Evolutionary conservation across 768 basidiomycete species (phyloP).

Genomic region (Hygrophoropsis aurantiaca): DNA sequence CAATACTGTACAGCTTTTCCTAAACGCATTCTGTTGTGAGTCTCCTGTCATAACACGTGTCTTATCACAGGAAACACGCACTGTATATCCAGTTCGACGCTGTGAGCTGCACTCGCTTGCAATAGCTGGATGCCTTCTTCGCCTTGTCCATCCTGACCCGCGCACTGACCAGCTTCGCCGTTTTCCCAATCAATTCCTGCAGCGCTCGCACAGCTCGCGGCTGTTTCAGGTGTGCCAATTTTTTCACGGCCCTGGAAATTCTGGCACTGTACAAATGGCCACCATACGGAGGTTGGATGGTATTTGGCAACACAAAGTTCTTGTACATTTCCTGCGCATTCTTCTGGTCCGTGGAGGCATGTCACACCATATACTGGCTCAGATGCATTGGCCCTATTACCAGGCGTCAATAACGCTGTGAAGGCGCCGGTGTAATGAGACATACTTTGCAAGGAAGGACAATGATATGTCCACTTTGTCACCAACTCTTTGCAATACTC

Average conservation of each 20-base stretch:
- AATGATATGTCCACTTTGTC: constrained; percentile 69
- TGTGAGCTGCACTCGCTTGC: constrained; percentile 51
- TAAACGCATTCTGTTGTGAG: constrained; percentile 22
- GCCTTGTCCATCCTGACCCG: constrained; percentile 59
- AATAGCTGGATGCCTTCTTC: constrained; percentile 66
- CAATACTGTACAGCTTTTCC: constrained; percentile 86
- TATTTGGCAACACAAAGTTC: constrained; percentile 79
- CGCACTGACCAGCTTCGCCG: constrained; percentile 55
- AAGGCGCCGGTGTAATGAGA: constrained; percentile 13
- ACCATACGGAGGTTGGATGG: constrained; percentile 59
- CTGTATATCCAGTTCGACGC: constrained; percentile 54
- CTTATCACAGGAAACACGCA: constrained; percentile 41
- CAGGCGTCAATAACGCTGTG: constrained; percentile 10
- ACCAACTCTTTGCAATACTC: constrained; percentile 60
- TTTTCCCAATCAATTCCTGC: constrained; percentile 69
- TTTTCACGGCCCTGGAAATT: constrained; percentile 60
- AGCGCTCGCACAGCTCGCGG: constrained; percentile 61
- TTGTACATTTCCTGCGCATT: constrained; percentile 89
- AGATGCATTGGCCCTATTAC: constrained; percentile 57
- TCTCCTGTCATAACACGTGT: background rate
- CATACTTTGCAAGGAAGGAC: constrained; percentile 75
- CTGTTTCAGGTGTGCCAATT: constrained; percentile 67
- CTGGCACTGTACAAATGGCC: constrained; percentile 81
- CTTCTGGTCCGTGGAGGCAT: constrained; percentile 77
- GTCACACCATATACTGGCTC: constrained; percentile 74